Base-by-base conservation (phyloP, 1,284 basidiomycete species). In the Boletus semigastroideus region DNA sequence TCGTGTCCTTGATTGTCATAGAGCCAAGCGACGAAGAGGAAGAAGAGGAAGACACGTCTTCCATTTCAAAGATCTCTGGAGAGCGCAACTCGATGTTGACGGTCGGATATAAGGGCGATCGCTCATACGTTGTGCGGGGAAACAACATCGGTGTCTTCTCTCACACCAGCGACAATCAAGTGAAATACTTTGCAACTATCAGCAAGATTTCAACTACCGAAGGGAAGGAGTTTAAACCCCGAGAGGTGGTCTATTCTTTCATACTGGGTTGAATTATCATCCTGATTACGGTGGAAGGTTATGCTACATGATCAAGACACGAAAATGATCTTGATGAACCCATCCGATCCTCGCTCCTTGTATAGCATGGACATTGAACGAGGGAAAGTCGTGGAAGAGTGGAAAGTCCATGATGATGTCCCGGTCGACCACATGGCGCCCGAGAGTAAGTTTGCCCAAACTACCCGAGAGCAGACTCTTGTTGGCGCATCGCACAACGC, bases 241-340 rank as follows among this genome's bases (percentile, higher is more conserved):
- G 83, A 63, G 89, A 97, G 75, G 94, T 94, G 62, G 39, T 73
- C 69, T 46, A 14, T 45, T 49, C 37, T 25, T 51, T 38, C 31
- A 20, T 37, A 9, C 47, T n/a, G 17, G 14, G 27, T 37, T 17
- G 30, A 19, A 33, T 28, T 28, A 14, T 48, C n/a, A 25, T 10
- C 6, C 51, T 69, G 46, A 68, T 22, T 13, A 2, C 12, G 45
- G 19, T 49, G 55, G 28, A 58, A 94, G 92, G 84, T 96, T 67
- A 98, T 99, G 96, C 76, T 98, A 33, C 96, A 99, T 70, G 91
- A 98, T 63, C 94, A 97, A 82, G 97, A 99, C 70, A 82, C 86
- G 34, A 92, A 94, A 73, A 95, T 99, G 94, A 78, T 99, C 48
- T 69, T 99, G 53, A 92, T 94, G 82, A 92, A 98, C 66, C 87